A percentile compares a stretch with the other conserved stretches of the same genome.
Conservation (phyloP, 331 rosid species). For the Quercus tomentella region DNA sequence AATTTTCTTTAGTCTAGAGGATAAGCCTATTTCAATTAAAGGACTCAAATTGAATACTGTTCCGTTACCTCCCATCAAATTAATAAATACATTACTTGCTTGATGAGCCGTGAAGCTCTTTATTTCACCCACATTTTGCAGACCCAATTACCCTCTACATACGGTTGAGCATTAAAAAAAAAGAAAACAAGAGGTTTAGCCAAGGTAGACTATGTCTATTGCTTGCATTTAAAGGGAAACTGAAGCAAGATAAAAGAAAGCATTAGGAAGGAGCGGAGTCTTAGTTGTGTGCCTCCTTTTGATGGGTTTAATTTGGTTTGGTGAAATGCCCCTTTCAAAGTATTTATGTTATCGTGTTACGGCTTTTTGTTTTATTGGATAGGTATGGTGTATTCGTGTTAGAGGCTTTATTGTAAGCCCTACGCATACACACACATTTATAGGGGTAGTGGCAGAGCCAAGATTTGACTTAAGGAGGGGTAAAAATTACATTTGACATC, state of each 20-base stretch:
- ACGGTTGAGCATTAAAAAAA: conserved; percentile 14
- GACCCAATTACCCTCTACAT: not conserved
- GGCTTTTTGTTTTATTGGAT: not conserved
- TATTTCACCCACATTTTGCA: not conserved
- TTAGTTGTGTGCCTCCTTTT: conserved; percentile 8
- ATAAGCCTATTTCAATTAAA: not conserved
- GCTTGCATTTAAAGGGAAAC: conserved; percentile 42
- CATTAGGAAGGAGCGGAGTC: conserved; percentile 19
- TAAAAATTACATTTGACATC: no score
- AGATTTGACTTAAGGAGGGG: no score
- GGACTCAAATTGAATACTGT: not conserved
- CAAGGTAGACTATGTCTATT: conserved; percentile 19
- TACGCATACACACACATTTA: no score
- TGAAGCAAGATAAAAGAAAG: conserved; percentile 15
- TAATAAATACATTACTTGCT: not conserved
- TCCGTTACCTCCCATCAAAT: conserved; percentile 2
- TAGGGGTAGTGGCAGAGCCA: no score
- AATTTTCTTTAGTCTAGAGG: not conserved
- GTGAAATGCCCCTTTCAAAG: conserved; percentile 31
- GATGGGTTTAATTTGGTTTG: conserved; percentile 16
- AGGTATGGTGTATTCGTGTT: no score
- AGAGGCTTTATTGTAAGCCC: not conserved
- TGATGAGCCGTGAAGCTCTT: conserved; percentile 20
- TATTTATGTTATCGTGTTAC: not conserved
- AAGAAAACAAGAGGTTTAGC: not conserved